These are phyloP conservation scores for Knufia petricola DNA, from an alignment of 2,329 filamentous ascomycete species.

Conservation along the genomic window DNA sequence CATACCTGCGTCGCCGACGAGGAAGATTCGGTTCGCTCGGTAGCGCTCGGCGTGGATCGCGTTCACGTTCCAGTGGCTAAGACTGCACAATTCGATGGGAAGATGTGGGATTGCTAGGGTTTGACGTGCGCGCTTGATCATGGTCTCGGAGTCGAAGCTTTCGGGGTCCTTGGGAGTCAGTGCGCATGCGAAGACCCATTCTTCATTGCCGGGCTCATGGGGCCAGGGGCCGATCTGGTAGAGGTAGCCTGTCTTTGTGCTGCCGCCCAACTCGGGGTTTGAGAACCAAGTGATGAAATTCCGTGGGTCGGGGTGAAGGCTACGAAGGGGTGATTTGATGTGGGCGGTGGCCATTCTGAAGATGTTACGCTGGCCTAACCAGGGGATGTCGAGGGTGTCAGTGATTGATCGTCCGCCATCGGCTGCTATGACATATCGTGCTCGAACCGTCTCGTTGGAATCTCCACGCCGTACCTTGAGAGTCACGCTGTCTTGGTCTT, in stretches of 20 bases:
- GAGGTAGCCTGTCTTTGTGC: conserved; percentile 27
- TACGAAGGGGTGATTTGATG: conserved; percentile 25
- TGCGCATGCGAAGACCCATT: conserved; percentile 28
- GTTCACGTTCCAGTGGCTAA: conserved; percentile 29
- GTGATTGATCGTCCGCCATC: conserved; percentile 28
- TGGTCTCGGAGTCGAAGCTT: conserved; percentile 21
- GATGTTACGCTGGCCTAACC: conserved; percentile 27
- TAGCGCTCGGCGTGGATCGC: conserved; percentile 24
- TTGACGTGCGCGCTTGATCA: conserved; percentile 22
- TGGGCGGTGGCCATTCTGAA: conserved; percentile 29
- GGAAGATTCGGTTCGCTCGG: conserved; percentile 24
- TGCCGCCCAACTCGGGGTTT: conserved; percentile 28
- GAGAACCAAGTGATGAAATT: conserved; percentile 31
- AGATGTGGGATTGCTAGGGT: conserved; percentile 27
- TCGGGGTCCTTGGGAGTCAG: conserved; percentile 22
- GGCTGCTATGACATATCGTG: conserved; percentile 27
- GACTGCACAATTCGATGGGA: conserved; percentile 24
- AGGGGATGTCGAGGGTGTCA: conserved; percentile 25
- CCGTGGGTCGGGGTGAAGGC: conserved; percentile 23
- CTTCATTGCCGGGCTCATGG: conserved; percentile 22
- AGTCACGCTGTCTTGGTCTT: conserved; percentile 21
- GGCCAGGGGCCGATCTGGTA: conserved; percentile 31
- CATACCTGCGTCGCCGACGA: conserved; percentile 30
- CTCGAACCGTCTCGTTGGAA: conserved; percentile 13
- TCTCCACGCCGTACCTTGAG: conserved; percentile 18